Percentiles rank a stretch among this genome's conserved stretches.
Evolutionary conservation across 176 grass and related monocot species (phyloP).

Genomic region (Hordeum vulgare): MorexV3_pseudomolecules_assembly NC_058520.1:570859114-570859613

Average conservation of each 20-base stretch:
- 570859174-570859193: slow-evolving; percentile 75
- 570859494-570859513: not conserved
- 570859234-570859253: slow-evolving; percentile 60
- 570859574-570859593: not conserved
- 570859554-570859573: not conserved
- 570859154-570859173: slow-evolving; percentile 90
- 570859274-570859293: slow-evolving; percentile 66
- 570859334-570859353: slow-evolving; percentile 52
- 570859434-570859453: not conserved
- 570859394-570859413: not conserved
- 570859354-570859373: slow-evolving; percentile 23
- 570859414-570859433: not conserved
- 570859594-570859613: not conserved
- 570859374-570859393: not conserved
- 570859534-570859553: not conserved
- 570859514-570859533: not conserved
- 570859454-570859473: not conserved
- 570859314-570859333: slow-evolving; percentile 52
- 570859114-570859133: slow-evolving; percentile 62
- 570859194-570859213: slow-evolving; percentile 86
- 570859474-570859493: not conserved
- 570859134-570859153: slow-evolving; percentile 95
- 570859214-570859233: slow-evolving; percentile 78
- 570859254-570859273: slow-evolving; percentile 70
- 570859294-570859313: slow-evolving; percentile 66